Conservation (phyloP, 345 rosid genomes). For the Psidium guajava region DNA sequence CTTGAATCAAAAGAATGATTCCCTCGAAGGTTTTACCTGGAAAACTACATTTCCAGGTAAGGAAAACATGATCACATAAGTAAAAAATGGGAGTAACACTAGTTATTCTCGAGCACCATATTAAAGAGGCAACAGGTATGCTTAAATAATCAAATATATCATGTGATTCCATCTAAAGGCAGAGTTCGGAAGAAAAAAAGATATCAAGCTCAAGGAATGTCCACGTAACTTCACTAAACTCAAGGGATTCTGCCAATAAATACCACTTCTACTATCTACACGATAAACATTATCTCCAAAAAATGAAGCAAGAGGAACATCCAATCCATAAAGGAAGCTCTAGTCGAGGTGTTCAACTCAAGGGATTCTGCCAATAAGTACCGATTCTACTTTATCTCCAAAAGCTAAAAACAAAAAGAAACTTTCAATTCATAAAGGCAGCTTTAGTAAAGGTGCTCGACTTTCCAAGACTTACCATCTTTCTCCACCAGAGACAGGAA, state of each 20-base stretch:
- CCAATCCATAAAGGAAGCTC: not conserved
- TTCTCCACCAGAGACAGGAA: constrained; percentile 71
- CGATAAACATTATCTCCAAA: not conserved
- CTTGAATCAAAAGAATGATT: not conserved
- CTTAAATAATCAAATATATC: not conserved
- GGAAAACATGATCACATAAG: not conserved
- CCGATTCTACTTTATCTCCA: not conserved
- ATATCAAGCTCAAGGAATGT: not conserved
- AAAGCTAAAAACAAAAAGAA: not conserved
- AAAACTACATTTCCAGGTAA: not conserved
- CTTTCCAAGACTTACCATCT: constrained; percentile 36
- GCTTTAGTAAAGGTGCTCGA: not conserved
- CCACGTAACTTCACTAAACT: not conserved
- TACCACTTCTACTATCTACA: not conserved
- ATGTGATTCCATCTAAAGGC: not conserved
- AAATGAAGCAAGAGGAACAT: not conserved
- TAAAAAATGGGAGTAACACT: not conserved
- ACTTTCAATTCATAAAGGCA: not conserved
- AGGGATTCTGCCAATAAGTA: not conserved
- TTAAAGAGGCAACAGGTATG: not conserved
- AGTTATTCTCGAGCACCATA: not conserved
- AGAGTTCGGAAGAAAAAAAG: not conserved
- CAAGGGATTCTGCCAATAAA: not conserved
- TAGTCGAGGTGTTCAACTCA: not conserved
- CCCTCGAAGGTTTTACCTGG: not conserved